Base-by-base conservation (phyloP, 75 land plant genomes). In the Selaginella tamariscina region DNA sequence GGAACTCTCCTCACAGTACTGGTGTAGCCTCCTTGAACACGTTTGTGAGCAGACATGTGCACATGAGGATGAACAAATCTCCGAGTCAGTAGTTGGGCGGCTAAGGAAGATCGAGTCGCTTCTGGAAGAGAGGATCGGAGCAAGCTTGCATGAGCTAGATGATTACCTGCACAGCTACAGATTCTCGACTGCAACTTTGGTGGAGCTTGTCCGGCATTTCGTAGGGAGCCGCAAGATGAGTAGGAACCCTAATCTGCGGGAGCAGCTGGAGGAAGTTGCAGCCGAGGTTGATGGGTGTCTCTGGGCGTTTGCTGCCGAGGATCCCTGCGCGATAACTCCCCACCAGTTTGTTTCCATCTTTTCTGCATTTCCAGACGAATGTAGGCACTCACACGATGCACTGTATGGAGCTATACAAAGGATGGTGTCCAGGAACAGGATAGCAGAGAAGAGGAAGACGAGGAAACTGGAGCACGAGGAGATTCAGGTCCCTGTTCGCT, bases 1-100 rank as follows among this genome's bases (percentile, higher is more conserved):
- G 69, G 80, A 79, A 39, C 74, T 79, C 8, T 75, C 81, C 0
- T 79, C 81, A 29, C 81, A 79, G n/a, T 79, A 79, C 15, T 79
- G 81, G 81, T 79, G 81, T 54, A 64, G 74, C 49, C 65, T 79
- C 32, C 55, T 79, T 31, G 81, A 79, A 27, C 74, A 76, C 24
- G 55, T 60, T 2, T n/a, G n/a, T n/a, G 74, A 77, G 24, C 1
- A 26, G 18, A 1, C 68, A 49, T 33, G 30, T 33, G 59, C 20
- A 20, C 22, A 27, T 20, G 67, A 28, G 33, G 77, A 73, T 39
- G 70, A 59, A 9, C 49, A 39, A 39, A 18, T 44, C 23, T 29
- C 11, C 15, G 5, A 5, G 11, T 15, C 5, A 27, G 71, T 71
- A 54, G 68, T 56, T 33, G 66, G 31, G 24, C 70, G 65, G 54